Percentiles rank a stretch among this genome's conserved stretches.
Evolutionary conservation across 257 asterid species (phyloP).

Genomic region (Solanum lycopersicoides): DNA sequence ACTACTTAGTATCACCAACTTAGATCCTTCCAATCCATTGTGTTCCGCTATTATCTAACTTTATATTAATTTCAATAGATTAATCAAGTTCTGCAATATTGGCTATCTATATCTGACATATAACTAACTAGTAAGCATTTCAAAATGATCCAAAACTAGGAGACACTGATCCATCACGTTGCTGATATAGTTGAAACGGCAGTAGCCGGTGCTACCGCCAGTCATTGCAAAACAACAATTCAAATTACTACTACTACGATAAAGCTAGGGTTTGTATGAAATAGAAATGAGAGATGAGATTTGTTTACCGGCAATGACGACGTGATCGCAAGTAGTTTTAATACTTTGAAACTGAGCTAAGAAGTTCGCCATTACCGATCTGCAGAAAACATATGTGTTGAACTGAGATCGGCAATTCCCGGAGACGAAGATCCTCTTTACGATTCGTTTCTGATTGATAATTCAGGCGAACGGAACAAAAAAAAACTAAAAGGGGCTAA

Average conservation of each 20-base stretch:
- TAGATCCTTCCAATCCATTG: background rate
- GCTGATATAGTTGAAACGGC: background rate
- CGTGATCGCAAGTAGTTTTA: constrained; percentile 64
- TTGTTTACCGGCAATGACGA: constrained; percentile 73
- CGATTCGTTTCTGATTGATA: background rate
- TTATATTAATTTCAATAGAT: background rate
- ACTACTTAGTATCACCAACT: background rate
- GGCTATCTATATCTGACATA: background rate
- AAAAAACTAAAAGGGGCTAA: background rate
- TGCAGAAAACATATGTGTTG: constrained; percentile 17
- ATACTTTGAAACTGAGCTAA: constrained; percentile 95
- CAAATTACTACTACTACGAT: background rate
- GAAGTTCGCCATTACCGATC: constrained; percentile 80
- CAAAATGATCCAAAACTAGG: background rate
- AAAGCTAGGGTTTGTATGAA: background rate
- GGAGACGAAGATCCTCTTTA: background rate
- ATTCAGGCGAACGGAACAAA: background rate
- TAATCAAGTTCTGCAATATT: background rate
- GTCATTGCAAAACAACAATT: background rate
- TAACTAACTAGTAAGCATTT: background rate
- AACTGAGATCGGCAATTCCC: background rate
- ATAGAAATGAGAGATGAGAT: background rate
- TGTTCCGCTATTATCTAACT: background rate
- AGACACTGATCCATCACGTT: background rate
- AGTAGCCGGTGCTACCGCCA: background rate